Percentiles rank a stretch among this genome's conserved stretches.
Conservation (phyloP, 2,329 filamentous ascomycete species). For the Diaporthe citri region DNA sequence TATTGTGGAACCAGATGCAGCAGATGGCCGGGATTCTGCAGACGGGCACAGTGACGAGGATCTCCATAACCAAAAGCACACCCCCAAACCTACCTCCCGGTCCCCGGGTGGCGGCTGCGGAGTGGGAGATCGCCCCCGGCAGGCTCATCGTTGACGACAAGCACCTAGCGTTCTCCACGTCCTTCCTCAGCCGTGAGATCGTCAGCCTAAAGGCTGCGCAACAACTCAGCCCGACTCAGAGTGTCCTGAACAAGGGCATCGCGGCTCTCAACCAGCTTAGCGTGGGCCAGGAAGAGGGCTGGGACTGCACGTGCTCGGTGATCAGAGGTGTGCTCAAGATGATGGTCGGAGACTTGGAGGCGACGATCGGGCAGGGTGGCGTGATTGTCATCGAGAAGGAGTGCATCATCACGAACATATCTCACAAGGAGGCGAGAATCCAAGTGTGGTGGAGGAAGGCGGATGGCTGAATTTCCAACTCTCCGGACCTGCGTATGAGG, state of each 20-base stretch:
- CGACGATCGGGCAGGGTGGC: slow-evolving; percentile 30
- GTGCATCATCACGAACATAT: slow-evolving; percentile 14
- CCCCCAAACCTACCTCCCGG: not conserved
- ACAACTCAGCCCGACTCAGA: not conserved
- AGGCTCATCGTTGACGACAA: not conserved
- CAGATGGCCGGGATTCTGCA: not conserved
- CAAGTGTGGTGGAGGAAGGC: slow-evolving; percentile 26
- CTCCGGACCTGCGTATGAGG: not conserved
- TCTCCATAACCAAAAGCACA: no score
- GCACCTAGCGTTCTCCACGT: slow-evolving; percentile 6
- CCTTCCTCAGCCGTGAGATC: slow-evolving; percentile 9
- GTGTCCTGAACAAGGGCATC: slow-evolving; percentile 26
- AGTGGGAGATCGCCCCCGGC: slow-evolving; percentile 34
- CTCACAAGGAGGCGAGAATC: slow-evolving; percentile 13
- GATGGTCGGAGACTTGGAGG: not conserved
- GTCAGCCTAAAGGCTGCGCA: slow-evolving; percentile 9
- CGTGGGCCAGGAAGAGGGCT: not conserved
- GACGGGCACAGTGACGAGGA: not conserved
- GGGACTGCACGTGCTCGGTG: not conserved
- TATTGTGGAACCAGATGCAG: not conserved
- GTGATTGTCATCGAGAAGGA: not conserved
- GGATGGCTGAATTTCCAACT: not conserved
- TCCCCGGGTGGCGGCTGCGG: not conserved
- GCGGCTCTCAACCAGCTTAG: not conserved
- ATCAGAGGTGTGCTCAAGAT: slow-evolving; percentile 18